Base-by-base conservation (phyloP, 108 stramenopile species). In the Nannochloropsis gaditana region DNA sequence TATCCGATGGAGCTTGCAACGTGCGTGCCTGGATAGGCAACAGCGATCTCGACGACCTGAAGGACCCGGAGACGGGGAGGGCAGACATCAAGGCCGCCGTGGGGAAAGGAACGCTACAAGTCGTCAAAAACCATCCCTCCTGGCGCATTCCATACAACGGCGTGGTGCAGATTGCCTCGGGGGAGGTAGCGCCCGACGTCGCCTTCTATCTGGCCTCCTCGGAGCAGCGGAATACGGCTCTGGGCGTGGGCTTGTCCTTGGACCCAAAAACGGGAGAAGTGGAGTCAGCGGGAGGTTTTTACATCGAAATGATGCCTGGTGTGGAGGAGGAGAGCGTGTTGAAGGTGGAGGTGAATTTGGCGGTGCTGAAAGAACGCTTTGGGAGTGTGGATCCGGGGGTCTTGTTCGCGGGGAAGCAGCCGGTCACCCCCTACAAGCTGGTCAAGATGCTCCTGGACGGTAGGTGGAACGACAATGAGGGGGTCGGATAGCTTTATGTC, bases 111-210 rank as follows among this genome's bases (percentile, higher is more conserved):
- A 44, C 83, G n/a, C 21, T 31, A 21, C 43, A 86, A 79, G 86
- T 88, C 5, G 88, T 88, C 73, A 45, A 84, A n/a, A 88, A 88
- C 43, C 88, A 88, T 43, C 88, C 88, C 17, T 81, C 84, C 50
- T 88, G 84, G 82, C 47, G 44, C 17, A 43, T 21, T 0, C 88
- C 88, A 19, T 88, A 88, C 82, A 85, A 45, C 17, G 88, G 88
- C 79, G 83, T 88, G 43, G 84, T 84, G 42, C 84, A 84, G 81
- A 45, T 88, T 41, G 80, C 80, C 44, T 85, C 42, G 10, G 82
- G 84, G 41, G 81, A 88, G 45, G 88, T 88, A 41, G 88, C 88
- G n/a, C 84, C 84, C 79, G 88, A 88, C 43, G 84, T 80, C 4
- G 88, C 88, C 9, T 81, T 43, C 82, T 88, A 88, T 43, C 84